Base-by-base conservation (phyloP, 306 rosid genomes). In the Fragaria iinumae region DNA sequence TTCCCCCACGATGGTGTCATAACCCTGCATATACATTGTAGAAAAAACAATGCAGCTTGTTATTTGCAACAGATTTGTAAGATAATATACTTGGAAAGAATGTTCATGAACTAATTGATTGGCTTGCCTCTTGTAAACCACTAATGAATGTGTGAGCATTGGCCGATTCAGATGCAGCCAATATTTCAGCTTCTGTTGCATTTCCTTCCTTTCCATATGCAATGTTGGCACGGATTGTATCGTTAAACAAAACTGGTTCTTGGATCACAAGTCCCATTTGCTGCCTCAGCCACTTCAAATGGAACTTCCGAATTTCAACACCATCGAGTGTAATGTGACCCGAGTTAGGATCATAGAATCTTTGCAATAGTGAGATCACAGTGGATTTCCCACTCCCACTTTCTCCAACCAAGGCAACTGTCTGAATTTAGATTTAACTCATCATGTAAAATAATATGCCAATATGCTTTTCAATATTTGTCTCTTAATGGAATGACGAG, bases 381-480 rank as follows among this genome's bases (percentile, higher is more conserved):
- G 91, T 90, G 45, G 91, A 90, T 69, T 90, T 90, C 60, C 91
- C 96, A 76, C 91, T 81, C 52, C 96, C 93, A 79, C 96, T 85
- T 83, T 93, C 98, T 75, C 98, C 98, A 55, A 93, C 96, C 50
- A 93, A 86, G 38, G 98, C 98, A 32, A 89, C 87, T 0, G 91
- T 89, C 98, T 93, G 82, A n/a, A 13, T 38, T 76, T 18, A 21
- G 67, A 47, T 45, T 1, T 36, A 38, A 23, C 14, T 50, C 63
- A 32, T 71, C 32, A 71, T 50, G 8, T 17, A 17, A 50, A 5
- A 5, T 50, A 50, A 16, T 50, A 50, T 50, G 56, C 21, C 56
- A 50, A 50, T 48, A 48, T 48, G 53, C 4, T 50, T 17, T 50
- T 50, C 9, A 20, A 50, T 17, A 16, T 50, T 50, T 20, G 8